A percentile compares a stretch with the other conserved stretches of the same genome.
Conservation (phyloP, 495 filamentous ascomycete genomes). For the Penicillium daleae region DNA sequence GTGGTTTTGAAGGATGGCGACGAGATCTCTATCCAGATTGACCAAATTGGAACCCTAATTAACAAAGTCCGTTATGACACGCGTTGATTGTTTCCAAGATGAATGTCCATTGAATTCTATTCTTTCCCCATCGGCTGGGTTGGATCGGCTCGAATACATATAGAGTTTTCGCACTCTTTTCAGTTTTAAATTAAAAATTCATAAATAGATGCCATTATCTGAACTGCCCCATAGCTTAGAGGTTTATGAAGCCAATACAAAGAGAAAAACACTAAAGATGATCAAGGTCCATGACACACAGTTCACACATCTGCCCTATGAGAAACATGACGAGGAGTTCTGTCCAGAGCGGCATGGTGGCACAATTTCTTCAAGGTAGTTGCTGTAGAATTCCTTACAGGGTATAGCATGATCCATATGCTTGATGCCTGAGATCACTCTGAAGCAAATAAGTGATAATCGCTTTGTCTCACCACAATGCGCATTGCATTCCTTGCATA, state of each 20-base stretch:
- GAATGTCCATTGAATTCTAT: no score
- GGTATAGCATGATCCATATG: not conserved
- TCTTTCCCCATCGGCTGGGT: no score
- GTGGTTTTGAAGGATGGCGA: constrained; percentile 56
- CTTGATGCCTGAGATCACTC: not conserved
- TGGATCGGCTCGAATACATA: not conserved
- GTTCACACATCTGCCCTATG: no score
- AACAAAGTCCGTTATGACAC: constrained; percentile 36
- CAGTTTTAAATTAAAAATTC: no score
- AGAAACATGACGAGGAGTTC: no score
- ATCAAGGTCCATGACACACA: no score
- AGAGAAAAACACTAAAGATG: no score
- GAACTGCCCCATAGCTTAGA: no score
- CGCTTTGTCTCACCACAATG: not conserved
- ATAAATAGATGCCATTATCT: no score
- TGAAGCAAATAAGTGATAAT: not conserved
- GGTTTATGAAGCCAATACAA: no score
- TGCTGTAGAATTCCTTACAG: not conserved
- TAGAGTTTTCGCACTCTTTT: not conserved
- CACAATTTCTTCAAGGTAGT: no score
- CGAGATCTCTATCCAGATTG: constrained; percentile 55
- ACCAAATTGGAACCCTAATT: constrained; percentile 36
- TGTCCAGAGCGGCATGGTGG: no score
- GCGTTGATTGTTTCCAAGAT: not conserved
- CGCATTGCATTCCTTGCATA: not conserved